Evolutionary conservation across 2,329 filamentous ascomycete species (phyloP).

Genomic region (Aschersonia sp.): DNA sequence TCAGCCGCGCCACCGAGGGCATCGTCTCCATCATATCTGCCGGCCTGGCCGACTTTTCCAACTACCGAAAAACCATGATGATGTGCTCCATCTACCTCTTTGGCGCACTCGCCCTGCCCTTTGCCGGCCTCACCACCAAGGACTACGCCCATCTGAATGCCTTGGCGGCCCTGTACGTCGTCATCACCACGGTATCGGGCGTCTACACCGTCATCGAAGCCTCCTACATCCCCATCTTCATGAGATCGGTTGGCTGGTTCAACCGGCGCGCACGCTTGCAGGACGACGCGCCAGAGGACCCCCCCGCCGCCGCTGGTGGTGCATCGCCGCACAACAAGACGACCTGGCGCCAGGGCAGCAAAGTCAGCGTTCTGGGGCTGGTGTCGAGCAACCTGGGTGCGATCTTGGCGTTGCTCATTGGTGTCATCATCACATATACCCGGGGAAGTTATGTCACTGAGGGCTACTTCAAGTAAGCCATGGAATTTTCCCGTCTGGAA

Average conservation of each 20-base stretch:
- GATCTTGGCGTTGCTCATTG: constrained; percentile 7
- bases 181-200: constrained; percentile 6
- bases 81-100: constrained; percentile 9
- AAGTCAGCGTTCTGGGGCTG: constrained; percentile 7
- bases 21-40: constrained; percentile 7
- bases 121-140: constrained; percentile 6
- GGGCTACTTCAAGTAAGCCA: constrained; percentile 7
- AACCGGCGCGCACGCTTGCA: constrained; percentile 1
- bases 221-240: constrained; percentile 9
- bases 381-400: constrained; percentile 7
- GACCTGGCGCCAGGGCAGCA: constrained; percentile 7
- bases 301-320: too few species aligned
- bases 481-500: too few species aligned
- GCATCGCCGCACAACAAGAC: not conserved
- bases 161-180: constrained; percentile 5
- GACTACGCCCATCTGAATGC: constrained; percentile 7
- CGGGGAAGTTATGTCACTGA: constrained; percentile 6
- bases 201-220: constrained; percentile 8
- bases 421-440: constrained; percentile 8
- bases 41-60: constrained; percentile 7
- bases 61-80: constrained; percentile 9
- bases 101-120: constrained; percentile 7
- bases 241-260: constrained; percentile 7
- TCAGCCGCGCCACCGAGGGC: constrained; percentile 7
- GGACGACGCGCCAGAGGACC: not conserved